phyloP scores from a whole-genome alignment of 805 yeast species.

The Schizosaccharomyces japonicus region DNA sequence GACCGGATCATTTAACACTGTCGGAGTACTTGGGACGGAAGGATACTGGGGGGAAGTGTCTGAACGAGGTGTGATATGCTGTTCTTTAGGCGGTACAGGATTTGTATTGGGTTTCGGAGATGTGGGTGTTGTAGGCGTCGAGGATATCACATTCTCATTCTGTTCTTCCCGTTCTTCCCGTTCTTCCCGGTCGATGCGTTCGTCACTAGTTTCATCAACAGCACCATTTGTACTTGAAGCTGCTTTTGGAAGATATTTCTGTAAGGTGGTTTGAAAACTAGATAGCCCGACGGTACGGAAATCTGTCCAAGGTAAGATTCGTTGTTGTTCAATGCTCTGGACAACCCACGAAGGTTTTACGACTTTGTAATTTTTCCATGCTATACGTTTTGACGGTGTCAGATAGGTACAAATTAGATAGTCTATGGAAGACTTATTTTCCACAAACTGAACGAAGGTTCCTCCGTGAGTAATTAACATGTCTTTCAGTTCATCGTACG shows the following conservation, averaged over 20 bases:
- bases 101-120: no score
- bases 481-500: slow-evolving; percentile 46
- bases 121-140: no score
- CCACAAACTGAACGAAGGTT: slow-evolving; percentile 37
- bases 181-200: background rate
- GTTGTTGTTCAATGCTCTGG: slow-evolving; percentile 30
- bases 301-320: slow-evolving; percentile 43
- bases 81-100: no score
- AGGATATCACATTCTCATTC: no score
- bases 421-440: slow-evolving; percentile 50
- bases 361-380: slow-evolving; percentile 46
- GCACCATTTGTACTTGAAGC: background rate
- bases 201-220: background rate
- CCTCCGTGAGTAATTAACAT: slow-evolving; percentile 66
- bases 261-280: slow-evolving; percentile 25
- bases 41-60: background rate
- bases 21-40: no score
- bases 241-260: background rate
- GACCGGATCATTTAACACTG: no score
- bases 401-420: slow-evolving; percentile 50
- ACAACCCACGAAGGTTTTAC: slow-evolving; percentile 66
- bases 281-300: slow-evolving; percentile 30
- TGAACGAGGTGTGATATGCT: no score
- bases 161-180: background rate
- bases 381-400: slow-evolving; percentile 49